Base-by-base conservation (phyloP, 495 filamentous ascomycete species). In the Trichodelitschia bisporula region DNA sequence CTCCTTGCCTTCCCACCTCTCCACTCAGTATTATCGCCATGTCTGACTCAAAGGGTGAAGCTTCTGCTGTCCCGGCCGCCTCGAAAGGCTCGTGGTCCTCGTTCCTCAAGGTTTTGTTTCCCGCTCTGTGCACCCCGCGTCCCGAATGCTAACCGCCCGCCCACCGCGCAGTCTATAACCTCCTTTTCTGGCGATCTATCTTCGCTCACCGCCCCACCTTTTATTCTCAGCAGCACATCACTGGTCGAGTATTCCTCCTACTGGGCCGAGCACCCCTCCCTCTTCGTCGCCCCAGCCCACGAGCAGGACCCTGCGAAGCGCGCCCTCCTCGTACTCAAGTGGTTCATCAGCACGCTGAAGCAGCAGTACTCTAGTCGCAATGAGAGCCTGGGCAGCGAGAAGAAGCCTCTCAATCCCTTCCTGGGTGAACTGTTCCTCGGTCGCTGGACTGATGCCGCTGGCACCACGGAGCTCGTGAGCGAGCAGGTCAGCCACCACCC, bases 141-240 rank as follows among this genome's bases (percentile, higher is more conserved):
- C n/a, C n/a, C n/a, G n/a, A n/a, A n/a, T n/a, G n/a, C n/a, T n/a
- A n/a, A n/a, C n/a, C n/a, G n/a, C n/a, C n/a, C n/a, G n/a, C n/a
- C n/a, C n/a, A n/a, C n/a, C 21, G 21, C 21, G 21, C 28, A 54
- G 51, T 89, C 83, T 17, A 80, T 97, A 43, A 78, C 86, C 21
- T 86, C 79, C 13, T 95, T 93, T 60, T 91, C 79, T 53, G 86
- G 89, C 42, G 86, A 97, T 43, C 68, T 97, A 26, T 76, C 84
- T 9, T 79, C 79, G 32, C 58, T 95, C 51, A 93, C 86, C 19
- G 84, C 86, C 14, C 86, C 86, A 21, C 78, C 86, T 8, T 97
- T 93, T 49, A 93, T 97, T 50, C 71, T 93, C 23, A 84, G 78
- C 29, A 69, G 74, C 16, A 91, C 77, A 33, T 90, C 79, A 40